A percentile compares a stretch with the other conserved stretches of the same genome.
Conservation (phyloP, 257 asterid genomes). For the Penstemon davidsonii region DNA sequence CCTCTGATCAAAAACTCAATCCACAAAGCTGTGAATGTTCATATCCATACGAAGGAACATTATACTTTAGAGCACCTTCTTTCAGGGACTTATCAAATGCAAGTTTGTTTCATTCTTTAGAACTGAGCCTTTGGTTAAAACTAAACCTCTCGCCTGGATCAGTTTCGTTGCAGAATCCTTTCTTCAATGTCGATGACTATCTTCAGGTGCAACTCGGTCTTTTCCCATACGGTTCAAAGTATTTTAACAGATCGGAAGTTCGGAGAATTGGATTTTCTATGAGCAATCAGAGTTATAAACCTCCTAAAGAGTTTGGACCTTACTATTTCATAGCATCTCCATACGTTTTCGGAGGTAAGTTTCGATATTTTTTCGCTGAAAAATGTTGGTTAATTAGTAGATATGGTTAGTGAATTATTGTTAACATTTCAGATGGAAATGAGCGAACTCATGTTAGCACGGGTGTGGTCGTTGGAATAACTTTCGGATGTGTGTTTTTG, state of each 20-base stretch:
- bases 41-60: constrained; percentile 83
- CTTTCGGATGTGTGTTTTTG: constrained; percentile 64
- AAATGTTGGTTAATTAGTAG: not conserved
- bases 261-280: constrained; percentile 76
- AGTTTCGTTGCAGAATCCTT: constrained; percentile 73
- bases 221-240: constrained; percentile 65
- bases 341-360: constrained; percentile 63
- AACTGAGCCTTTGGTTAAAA: constrained; percentile 89
- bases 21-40: constrained; percentile 94
- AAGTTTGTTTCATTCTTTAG: constrained; percentile 72
- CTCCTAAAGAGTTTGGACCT: constrained; percentile 87
- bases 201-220: constrained; percentile 80
- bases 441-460: constrained; percentile 47
- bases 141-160: constrained; percentile 80
- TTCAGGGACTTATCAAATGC: constrained; percentile 82
- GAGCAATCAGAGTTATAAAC: constrained; percentile 91
- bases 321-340: constrained; percentile 80
- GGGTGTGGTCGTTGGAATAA: constrained; percentile 59
- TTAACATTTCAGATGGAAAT: constrained; percentile 45
- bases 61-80: constrained; percentile 85
- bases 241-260: constrained; percentile 69
- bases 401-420: not conserved
- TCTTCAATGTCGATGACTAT: constrained; percentile 82
- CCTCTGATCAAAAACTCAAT: constrained; percentile 59
- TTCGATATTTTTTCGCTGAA: not conserved